Conservation (phyloP, 2,329 filamentous ascomycete species). For the Pleomassaria siparia region DNA sequence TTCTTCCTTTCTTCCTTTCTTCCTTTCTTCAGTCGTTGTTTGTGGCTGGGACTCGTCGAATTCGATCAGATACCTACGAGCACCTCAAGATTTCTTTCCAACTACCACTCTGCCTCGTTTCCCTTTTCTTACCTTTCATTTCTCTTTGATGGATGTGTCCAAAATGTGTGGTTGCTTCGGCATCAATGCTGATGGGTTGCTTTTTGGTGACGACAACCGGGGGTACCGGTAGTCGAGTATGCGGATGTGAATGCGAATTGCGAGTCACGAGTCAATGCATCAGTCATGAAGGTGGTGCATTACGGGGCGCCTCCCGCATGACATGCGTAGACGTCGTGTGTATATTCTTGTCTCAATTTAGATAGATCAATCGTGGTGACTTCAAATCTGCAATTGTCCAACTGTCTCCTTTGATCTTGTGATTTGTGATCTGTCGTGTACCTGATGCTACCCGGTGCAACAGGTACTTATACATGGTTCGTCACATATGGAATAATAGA, state of each 20-base stretch:
- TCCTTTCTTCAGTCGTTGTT: too few relatives aligned
- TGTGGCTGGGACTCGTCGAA: too few relatives aligned
- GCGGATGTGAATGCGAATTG: neutral
- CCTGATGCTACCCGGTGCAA: too few relatives aligned
- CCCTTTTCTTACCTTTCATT: neutral
- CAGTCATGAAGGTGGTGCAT: neutral
- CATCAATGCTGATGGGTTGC: slow-evolving; percentile 2
- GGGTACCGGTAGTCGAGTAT: neutral
- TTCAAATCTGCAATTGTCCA: neutral
- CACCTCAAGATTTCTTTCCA: neutral
- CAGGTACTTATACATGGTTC: too few relatives aligned
- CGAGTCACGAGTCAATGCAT: neutral
- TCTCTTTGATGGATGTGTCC: slow-evolving; percentile 3
- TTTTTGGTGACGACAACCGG: slow-evolving; percentile 2
- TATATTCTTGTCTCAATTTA: slow-evolving; percentile 33
- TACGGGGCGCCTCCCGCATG: neutral
- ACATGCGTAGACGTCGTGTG: slow-evolving; percentile 22
- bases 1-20: slow-evolving; percentile 15
- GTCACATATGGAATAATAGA: too few relatives aligned
- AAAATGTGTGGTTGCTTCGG: slow-evolving; percentile 1
- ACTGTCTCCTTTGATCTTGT: neutral
- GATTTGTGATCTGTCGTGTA: neutral
- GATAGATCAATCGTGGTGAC: slow-evolving; percentile 2
- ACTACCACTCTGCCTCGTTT: slow-evolving; percentile 5
- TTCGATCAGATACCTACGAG: slow-evolving; percentile 1